Percentiles rank a stretch among this genome's conserved stretches.
These are phyloP conservation scores for Pestalotiopsis sp. DNA, from an alignment of 2,329 filamentous ascomycete genomes.

Conservation along the genomic window DNA sequence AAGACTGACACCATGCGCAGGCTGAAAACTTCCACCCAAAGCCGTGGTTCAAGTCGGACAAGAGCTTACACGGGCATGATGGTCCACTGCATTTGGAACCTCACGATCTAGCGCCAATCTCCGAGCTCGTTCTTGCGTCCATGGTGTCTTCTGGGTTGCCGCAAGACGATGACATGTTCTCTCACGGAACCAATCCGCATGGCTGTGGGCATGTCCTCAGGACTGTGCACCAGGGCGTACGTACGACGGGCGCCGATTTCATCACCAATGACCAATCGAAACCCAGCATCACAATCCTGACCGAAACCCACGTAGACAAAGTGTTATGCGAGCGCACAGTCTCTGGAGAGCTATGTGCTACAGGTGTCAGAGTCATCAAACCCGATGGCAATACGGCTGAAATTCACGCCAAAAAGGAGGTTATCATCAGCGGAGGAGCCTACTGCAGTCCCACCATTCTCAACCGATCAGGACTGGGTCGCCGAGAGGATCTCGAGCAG, in stretches of 20 bases:
- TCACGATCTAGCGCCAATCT: conserved; percentile 61
- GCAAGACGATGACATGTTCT: conserved; percentile 62
- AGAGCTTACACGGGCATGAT: conserved; percentile 49
- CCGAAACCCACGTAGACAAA: conserved; percentile 53
- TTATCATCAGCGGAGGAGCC: conserved; percentile 47
- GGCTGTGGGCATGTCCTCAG: conserved; percentile 58
- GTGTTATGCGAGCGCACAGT: conserved; percentile 44
- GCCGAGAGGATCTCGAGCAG: conserved; percentile 38
- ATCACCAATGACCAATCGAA: conserved; percentile 39
- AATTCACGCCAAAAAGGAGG: conserved; percentile 40
- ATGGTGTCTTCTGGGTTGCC: conserved; percentile 56
- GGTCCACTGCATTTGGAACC: conserved; percentile 59
- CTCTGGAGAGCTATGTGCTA: conserved; percentile 42
- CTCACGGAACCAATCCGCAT: conserved; percentile 48
- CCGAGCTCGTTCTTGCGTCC: conserved; percentile 55
- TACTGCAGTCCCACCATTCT: conserved; percentile 56
- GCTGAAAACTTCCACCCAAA: conserved; percentile 61
- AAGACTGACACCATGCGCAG: conserved; percentile 23
- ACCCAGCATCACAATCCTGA: conserved; percentile 49
- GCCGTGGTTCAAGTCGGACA: conserved; percentile 55
- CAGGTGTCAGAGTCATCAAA: conserved; percentile 42
- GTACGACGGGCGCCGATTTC: conserved; percentile 58
- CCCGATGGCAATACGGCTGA: conserved; percentile 38
- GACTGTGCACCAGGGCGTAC: conserved; percentile 53
- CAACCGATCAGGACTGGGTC: conserved; percentile 55